Percentiles rank a stretch among this genome's conserved stretches.
Conservation (phyloP, 345 rosid species). For the Eucalyptus paniculata region DNA sequence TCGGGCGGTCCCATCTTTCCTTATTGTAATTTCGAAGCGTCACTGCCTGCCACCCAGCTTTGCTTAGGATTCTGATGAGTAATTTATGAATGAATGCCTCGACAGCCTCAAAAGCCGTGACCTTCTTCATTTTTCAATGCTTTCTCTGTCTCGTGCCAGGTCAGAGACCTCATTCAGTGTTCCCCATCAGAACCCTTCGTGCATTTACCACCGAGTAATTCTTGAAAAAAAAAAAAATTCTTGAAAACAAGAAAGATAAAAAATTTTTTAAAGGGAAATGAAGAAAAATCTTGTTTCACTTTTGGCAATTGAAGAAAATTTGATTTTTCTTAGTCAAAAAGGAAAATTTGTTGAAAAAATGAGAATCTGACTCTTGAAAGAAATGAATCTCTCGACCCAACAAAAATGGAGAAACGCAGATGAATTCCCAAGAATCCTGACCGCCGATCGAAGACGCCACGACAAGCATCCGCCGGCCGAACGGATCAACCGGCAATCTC, state of each 20-base stretch:
- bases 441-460: neutral
- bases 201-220: neutral
- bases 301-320: neutral
- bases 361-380: neutral
- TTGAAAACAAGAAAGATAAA: neutral
- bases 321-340: neutral
- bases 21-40: neutral
- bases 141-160: neutral
- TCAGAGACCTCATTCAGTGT: neutral
- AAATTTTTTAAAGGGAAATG: neutral
- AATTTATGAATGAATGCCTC: neutral
- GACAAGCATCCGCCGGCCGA: accelerated
- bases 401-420: neutral
- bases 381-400: neutral
- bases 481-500: neutral
- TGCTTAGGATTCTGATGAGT: neutral
- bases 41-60: neutral
- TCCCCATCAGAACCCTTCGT: neutral
- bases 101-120: neutral
- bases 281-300: neutral
- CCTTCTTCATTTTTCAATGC: neutral
- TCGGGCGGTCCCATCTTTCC: neutral
- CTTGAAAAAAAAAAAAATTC: neutral
- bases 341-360: neutral
- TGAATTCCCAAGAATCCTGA: neutral